These are phyloP conservation scores for Exserohilum turcica DNA, from an alignment of 2,329 filamentous ascomycete species.

Conservation along the genomic window DNA sequence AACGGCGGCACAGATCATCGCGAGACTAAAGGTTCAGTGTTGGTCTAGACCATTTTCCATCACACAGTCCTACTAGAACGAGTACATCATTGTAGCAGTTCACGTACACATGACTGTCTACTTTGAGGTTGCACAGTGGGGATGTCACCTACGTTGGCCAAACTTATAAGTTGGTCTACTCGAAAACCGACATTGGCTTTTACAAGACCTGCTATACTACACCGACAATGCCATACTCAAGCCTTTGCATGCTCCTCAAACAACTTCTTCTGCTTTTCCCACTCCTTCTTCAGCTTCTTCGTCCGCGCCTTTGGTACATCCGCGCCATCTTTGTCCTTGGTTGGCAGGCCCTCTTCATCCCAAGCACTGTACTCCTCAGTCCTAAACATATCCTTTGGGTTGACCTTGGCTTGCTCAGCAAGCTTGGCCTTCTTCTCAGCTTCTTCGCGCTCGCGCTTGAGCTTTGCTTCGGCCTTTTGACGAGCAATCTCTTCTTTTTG, in stretches of 20 bases:
- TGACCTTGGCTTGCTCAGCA: constrained; percentile 62
- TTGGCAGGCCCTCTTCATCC: constrained; percentile 83
- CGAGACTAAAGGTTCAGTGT: too few relatives aligned
- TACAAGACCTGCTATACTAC: too few relatives aligned
- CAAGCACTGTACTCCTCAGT: constrained; percentile 71
- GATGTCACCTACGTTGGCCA: too few relatives aligned
- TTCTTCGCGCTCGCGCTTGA: constrained; percentile 64
- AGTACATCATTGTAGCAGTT: too few relatives aligned
- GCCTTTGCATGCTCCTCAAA: constrained; percentile 59
- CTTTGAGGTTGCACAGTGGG: too few relatives aligned
- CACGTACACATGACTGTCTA: too few relatives aligned
- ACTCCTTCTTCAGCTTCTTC: constrained; percentile 88
- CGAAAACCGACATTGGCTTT: too few relatives aligned
- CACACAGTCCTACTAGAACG: too few relatives aligned
- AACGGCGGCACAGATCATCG: too few relatives aligned
- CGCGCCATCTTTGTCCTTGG: constrained; percentile 74
- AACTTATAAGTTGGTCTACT: too few relatives aligned
- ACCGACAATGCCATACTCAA: not conserved
- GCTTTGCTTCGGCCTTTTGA: constrained; percentile 52
- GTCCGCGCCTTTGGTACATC: constrained; percentile 78
- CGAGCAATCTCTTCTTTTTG: constrained; percentile 57
- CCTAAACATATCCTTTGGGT: constrained; percentile 63
- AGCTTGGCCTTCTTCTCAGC: constrained; percentile 60
- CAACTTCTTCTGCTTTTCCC: constrained; percentile 86
- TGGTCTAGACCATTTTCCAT: too few relatives aligned